Base-by-base conservation (phyloP, 2,329 filamentous ascomycete species). In the Phyllosticta capitalensis region DNA sequence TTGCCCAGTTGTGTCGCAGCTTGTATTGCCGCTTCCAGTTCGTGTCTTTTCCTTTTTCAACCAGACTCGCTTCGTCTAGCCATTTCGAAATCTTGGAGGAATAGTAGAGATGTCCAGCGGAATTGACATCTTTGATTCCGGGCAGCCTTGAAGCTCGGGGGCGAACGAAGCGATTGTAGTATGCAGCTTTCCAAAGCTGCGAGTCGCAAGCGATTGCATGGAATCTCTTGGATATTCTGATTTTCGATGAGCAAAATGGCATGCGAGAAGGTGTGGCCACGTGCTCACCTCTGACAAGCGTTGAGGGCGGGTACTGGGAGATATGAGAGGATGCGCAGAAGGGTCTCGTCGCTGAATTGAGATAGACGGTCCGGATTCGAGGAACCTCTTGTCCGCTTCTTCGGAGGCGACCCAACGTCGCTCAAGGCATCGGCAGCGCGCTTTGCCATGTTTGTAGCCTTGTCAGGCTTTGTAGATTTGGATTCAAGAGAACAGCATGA, bases 1-100 rank as follows among this genome's bases (percentile, higher is more conserved):
- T 83, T 1, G 88, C 83, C 94, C 94, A 97, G 74, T 97, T 97
- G 70, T 96, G 88, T 52, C 89, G 82, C 55, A 96, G 78, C 67
- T 87, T 90, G 73, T 95, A 97, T 67, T 94, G 88, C 62, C 83
- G 82, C 76, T 95, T 95, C 92, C 92, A 96, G 68, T 94, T 83
- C 53, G 82, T 85, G 20, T 74, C 67, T 5, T 69, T 72, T 12
- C 78, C 78, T 61, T 75, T 74, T 59, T 73, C 75, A 21, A 87
- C 79, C 7, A 82, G 68, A 61, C 81, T 78, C 45, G 81, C 76
- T 63, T 87, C 83, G 55, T 85, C 81, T 33, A 84, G 71, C 84
- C 84, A 87, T 69, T 78, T 81, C 12, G 83, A 81, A 9, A 80
- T 67, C 58, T 77, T 81, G 3, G 81, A 82, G 1, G 80, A 80